Conservation (phyloP, 768 basidiomycete species). For the Lactifluus echinatus region DNA sequence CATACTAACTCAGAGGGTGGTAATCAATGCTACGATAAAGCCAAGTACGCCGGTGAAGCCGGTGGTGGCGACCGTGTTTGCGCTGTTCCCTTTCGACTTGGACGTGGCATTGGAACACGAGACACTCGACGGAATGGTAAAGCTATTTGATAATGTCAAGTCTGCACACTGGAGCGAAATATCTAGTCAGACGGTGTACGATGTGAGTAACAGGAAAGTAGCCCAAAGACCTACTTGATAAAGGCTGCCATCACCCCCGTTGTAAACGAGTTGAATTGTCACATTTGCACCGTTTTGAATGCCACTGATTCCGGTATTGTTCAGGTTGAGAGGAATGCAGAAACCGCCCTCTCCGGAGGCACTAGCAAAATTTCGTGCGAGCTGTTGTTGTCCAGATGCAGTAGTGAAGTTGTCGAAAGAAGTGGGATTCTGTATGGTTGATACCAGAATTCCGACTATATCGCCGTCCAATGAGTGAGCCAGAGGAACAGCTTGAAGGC, state of each 20-base stretch:
- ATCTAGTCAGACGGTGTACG: neutral
- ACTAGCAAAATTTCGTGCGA: conserved; percentile 41
- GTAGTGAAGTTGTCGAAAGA: conserved; percentile 55
- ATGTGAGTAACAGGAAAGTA: neutral
- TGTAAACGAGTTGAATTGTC: conserved; percentile 59
- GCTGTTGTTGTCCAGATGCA: conserved; percentile 29
- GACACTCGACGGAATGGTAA: conserved; percentile 39
- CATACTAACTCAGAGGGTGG: neutral
- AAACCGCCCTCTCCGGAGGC: conserved; percentile 47
- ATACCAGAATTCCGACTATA: conserved; percentile 46
- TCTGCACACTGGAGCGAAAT: conserved; percentile 57
- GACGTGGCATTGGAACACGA: conserved; percentile 29
- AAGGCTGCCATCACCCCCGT: conserved; percentile 64
- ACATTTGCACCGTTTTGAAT: conserved; percentile 59
- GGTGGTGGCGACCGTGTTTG: neutral
- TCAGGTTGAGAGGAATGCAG: conserved; percentile 63
- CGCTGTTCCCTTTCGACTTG: neutral
- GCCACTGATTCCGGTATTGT: conserved; percentile 38
- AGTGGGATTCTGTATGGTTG: conserved; percentile 48
- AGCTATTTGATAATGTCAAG: conserved; percentile 52
- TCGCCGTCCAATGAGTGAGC: conserved; percentile 4
- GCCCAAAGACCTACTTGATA: conserved; percentile 45
- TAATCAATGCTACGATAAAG: neutral
- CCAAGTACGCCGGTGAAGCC: neutral
- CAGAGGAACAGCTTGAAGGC: neutral